phyloP scores from a whole-genome alignment of 148 eudicot species.

The Nepenthes gracilis region DNA sequence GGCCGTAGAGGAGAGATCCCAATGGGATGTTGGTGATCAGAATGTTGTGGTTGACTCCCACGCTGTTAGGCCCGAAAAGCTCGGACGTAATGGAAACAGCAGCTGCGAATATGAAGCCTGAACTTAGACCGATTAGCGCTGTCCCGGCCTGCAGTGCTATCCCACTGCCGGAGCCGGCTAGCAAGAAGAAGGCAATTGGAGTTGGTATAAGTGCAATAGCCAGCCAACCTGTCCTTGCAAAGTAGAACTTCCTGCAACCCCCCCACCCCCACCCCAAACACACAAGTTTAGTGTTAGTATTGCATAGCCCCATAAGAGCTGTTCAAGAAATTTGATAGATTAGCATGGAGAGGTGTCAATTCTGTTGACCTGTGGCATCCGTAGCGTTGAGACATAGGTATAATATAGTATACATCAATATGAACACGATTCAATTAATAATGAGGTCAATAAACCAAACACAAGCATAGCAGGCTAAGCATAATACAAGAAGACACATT shows the following conservation, averaged over 20 bases:
- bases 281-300: too few relatives aligned
- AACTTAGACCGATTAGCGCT: slow-evolving; percentile 63
- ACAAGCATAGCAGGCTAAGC: too few relatives aligned
- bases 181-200: slow-evolving; percentile 67
- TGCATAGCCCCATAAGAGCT: too few relatives aligned
- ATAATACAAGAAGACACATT: too few relatives aligned
- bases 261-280: too few relatives aligned
- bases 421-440: too few relatives aligned
- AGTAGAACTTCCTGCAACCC: slow-evolving; percentile 54
- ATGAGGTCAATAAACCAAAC: too few relatives aligned
- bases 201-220: slow-evolving; percentile 61
- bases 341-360: too few relatives aligned
- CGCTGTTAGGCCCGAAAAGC: slow-evolving; percentile 67
- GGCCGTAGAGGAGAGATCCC: slow-evolving; percentile 69
- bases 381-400: too few relatives aligned
- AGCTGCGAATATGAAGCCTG: slow-evolving; percentile 85
- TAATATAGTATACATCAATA: too few relatives aligned
- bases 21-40: slow-evolving; percentile 83
- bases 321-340: too few relatives aligned
- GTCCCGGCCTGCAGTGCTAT: slow-evolving; percentile 47
- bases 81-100: slow-evolving; percentile 86
- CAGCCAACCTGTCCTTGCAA: slow-evolving; percentile 91
- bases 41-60: slow-evolving; percentile 86
- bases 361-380: too few relatives aligned
- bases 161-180: slow-evolving; percentile 36